These are phyloP conservation scores for Lolium rigidum DNA, from an alignment of 176 grass and related monocot species.

Conservation along the genomic window DNA sequence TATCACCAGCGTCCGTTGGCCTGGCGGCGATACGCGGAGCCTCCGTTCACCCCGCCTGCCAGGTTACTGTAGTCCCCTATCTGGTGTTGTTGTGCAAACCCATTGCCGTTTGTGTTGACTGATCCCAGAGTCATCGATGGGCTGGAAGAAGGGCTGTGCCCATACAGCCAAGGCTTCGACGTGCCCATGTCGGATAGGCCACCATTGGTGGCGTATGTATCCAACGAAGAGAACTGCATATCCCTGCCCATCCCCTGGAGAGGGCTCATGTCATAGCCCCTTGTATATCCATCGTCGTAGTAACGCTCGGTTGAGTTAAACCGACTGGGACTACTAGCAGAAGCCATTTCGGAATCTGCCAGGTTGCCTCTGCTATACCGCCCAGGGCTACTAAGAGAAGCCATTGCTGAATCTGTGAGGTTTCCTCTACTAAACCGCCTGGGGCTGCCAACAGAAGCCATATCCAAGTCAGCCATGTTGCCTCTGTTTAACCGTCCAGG, in stretches of 20 bases:
- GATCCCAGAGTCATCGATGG: conserved; percentile 35
- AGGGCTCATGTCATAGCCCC: conserved; percentile 57
- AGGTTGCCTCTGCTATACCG: conserved; percentile 38
- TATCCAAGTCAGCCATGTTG: conserved; percentile 29
- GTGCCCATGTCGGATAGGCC: conserved; percentile 50
- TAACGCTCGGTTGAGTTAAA: conserved; percentile 49
- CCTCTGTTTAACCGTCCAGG: conserved; percentile 38
- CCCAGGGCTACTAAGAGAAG: conserved; percentile 45
- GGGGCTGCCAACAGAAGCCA: conserved; percentile 45
- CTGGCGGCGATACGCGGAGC: conserved; percentile 51
- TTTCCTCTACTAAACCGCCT: conserved; percentile 51
- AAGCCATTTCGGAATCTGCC: conserved; percentile 27
- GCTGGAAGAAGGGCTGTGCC: conserved; percentile 6
- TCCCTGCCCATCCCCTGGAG: conserved; percentile 45
- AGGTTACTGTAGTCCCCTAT: conserved; percentile 51
- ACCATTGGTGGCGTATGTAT: conserved; percentile 50
- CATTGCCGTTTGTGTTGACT: conserved; percentile 30
- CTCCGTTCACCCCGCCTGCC: conserved; percentile 43
- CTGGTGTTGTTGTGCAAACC: conserved; percentile 41
- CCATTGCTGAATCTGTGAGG: conserved; percentile 25
- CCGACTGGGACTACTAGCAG: conserved; percentile 46
- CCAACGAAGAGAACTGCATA: conserved; percentile 36
- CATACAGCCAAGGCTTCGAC: conserved; percentile 63
- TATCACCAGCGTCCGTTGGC: conserved; percentile 58
- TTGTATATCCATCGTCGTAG: conserved; percentile 59